Percentiles rank a stretch among this genome's conserved stretches.
phyloP scores from a whole-genome alignment of 2,329 filamentous ascomycete genomes.

The Nemania sp. region DNA sequence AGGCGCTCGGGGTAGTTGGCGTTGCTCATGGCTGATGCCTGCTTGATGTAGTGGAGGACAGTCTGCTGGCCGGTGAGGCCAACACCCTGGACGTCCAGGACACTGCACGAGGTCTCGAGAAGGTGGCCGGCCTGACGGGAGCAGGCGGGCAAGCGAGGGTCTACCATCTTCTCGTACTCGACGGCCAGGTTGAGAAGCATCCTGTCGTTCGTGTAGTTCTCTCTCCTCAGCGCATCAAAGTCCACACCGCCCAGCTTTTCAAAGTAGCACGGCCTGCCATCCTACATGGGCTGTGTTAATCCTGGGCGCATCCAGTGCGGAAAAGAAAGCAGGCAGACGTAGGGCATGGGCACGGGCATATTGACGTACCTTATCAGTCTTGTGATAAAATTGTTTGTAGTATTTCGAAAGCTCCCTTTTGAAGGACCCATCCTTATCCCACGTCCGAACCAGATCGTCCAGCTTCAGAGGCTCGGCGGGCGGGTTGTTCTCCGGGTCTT shows the following conservation, averaged over 20 bases:
- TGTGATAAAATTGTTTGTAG: slow-evolving; percentile 99
- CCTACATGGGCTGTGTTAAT: slow-evolving; percentile 54
- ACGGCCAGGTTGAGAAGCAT: slow-evolving; percentile 96
- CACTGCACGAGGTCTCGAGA: slow-evolving; percentile 96
- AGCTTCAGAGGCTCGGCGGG: slow-evolving; percentile 51
- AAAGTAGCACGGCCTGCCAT: slow-evolving; percentile 96
- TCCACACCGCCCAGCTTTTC: slow-evolving; percentile 95
- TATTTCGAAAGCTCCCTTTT: slow-evolving; percentile 80
- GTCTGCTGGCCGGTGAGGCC: slow-evolving; percentile 78
- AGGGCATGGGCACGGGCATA: no score
- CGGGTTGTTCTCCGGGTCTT: slow-evolving; percentile 22
- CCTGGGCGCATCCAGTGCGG: neutral
- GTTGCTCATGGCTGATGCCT: slow-evolving; percentile 87
- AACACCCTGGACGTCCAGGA: slow-evolving; percentile 97
- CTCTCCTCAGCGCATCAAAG: slow-evolving; percentile 83
- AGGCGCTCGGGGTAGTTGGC: slow-evolving; percentile 99
- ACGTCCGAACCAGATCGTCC: slow-evolving; percentile 68
- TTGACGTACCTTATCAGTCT: slow-evolving; percentile 86
- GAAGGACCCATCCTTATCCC: slow-evolving; percentile 68
- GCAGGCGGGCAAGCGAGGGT: slow-evolving; percentile 92
- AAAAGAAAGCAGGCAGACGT: neutral
- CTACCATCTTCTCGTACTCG: slow-evolving; percentile 95
- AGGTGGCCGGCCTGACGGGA: slow-evolving; percentile 88
- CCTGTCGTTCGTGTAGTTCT: slow-evolving; percentile 80
- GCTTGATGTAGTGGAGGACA: slow-evolving; percentile 86